Conservation (phyloP, 1,139 yeast species). For the Zygosaccharomyces pseudobailii region DNA sequence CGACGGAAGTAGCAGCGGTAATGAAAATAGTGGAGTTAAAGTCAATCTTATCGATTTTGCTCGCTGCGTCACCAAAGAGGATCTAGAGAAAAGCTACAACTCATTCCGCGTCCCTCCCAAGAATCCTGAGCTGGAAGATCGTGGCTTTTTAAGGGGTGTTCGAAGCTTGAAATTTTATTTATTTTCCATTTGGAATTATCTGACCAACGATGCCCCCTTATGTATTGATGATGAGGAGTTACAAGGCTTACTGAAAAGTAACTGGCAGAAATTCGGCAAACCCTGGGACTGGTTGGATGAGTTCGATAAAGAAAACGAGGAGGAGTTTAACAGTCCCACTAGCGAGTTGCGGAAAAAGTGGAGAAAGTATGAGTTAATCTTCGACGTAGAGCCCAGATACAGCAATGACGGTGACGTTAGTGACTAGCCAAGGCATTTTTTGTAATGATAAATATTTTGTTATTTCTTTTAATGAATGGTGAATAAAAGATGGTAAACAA, state of each 20-base stretch:
- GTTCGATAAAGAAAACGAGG: conserved; percentile 40
- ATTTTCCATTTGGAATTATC: conserved; percentile 45
- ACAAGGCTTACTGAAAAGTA: conserved; percentile 28
- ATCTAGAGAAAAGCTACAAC: conserved; percentile 35
- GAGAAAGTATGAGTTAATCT: conserved; percentile 34
- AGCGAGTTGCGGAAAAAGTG: conserved; percentile 33
- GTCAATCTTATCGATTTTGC: conserved; percentile 93
- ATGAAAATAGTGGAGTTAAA: conserved; percentile 34
- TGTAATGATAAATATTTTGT: conserved; percentile 1
- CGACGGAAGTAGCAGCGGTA: conserved; percentile 50
- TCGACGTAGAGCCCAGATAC: conserved; percentile 34
- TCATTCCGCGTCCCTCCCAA: conserved; percentile 62
- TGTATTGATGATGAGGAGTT: conserved; percentile 28
- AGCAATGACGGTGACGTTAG: conserved; percentile 31
- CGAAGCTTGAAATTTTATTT: conserved; percentile 62
- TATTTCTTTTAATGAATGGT: not conserved
- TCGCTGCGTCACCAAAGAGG: conserved; percentile 78
- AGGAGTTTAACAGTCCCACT: conserved; percentile 26
- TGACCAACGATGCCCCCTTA: conserved; percentile 38
- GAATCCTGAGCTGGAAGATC: conserved; percentile 60
- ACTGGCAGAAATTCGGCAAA: conserved; percentile 29
- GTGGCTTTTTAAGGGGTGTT: conserved; percentile 82
- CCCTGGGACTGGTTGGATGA: conserved; percentile 48
- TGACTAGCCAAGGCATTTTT: conserved; percentile 18
- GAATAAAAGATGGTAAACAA: not conserved